Conservation (phyloP, 768 basidiomycete genomes). For the Cyclocybe aegerita region DNA sequence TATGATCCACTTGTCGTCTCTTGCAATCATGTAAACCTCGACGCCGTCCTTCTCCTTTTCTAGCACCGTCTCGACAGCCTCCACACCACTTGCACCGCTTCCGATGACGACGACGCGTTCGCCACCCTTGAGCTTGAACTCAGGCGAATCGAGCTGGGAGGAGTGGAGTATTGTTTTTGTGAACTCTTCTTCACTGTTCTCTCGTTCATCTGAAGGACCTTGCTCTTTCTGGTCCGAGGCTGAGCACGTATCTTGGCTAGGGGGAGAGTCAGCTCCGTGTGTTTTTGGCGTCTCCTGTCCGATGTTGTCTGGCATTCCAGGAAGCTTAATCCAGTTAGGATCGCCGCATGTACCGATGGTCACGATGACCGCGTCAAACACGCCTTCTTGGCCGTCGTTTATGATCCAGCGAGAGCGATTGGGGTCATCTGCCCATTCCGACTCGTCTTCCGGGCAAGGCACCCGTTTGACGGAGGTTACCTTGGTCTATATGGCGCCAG, state of each 20-base stretch:
- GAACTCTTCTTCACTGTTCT: slow-evolving; percentile 25
- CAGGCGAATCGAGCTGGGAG: slow-evolving; percentile 39
- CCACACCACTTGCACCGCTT: slow-evolving; percentile 47
- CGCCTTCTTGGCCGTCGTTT: slow-evolving; percentile 44
- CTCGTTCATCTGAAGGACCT: not conserved
- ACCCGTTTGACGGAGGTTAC: slow-evolving; percentile 36
- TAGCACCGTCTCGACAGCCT: slow-evolving; percentile 29
- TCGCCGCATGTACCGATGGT: slow-evolving; percentile 50
- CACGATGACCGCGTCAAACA: slow-evolving; percentile 51
- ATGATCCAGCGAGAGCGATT: slow-evolving; percentile 40
- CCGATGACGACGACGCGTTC: slow-evolving; percentile 47
- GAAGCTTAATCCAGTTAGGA: slow-evolving; percentile 41
- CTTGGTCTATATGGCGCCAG: slow-evolving; percentile 19
- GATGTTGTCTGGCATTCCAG: slow-evolving; percentile 39
- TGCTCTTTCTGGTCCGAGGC: not conserved
- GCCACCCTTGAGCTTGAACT: slow-evolving; percentile 26
- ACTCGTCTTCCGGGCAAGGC: slow-evolving; percentile 8
- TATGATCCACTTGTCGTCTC: slow-evolving; percentile 54
- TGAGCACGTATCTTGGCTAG: slow-evolving; percentile 4
- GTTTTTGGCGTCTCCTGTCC: slow-evolving; percentile 4
- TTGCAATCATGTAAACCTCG: slow-evolving; percentile 35
- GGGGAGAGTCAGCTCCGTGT: not conserved
- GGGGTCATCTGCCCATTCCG: slow-evolving; percentile 12
- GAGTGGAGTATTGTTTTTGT: slow-evolving; percentile 44
- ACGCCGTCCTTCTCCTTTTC: slow-evolving; percentile 25